phyloP scores from a whole-genome alignment of 805 yeast species.

The Candida glaebosa region DNA sequence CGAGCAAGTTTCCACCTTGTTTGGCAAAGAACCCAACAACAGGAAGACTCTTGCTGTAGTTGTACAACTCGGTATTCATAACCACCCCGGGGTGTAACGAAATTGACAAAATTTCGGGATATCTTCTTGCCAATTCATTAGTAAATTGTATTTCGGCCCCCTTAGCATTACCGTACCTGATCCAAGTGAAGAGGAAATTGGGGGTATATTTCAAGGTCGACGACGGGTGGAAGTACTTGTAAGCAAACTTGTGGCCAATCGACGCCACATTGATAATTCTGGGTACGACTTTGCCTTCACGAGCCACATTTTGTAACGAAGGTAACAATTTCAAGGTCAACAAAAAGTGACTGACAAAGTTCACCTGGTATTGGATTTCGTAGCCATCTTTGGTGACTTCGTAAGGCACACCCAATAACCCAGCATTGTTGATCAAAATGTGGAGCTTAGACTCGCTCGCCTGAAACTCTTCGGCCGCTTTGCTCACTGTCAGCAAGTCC shows the following conservation, averaged over 20 bases:
- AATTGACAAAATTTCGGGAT: slow-evolving; percentile 30
- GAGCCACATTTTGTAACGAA: slow-evolving; percentile 16
- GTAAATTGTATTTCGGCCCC: slow-evolving; percentile 29
- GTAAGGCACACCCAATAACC: slow-evolving; percentile 38
- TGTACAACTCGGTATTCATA: slow-evolving; percentile 30
- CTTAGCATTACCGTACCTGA: slow-evolving; percentile 36
- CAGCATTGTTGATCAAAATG: slow-evolving; percentile 38
- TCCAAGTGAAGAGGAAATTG: slow-evolving; percentile 22
- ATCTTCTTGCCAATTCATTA: slow-evolving; percentile 20
- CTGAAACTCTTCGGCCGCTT: slow-evolving; percentile 23
- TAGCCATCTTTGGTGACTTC: slow-evolving; percentile 32
- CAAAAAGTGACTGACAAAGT: slow-evolving; percentile 31
- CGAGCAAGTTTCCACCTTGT: slow-evolving; percentile 12
- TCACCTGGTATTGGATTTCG: slow-evolving; percentile 42
- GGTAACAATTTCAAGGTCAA: slow-evolving; percentile 30
- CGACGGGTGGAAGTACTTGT: slow-evolving; percentile 22
- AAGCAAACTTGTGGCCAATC: slow-evolving; percentile 27
- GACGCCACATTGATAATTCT: slow-evolving; percentile 31
- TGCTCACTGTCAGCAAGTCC: slow-evolving; percentile 25
- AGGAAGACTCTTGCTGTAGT: slow-evolving; percentile 24
- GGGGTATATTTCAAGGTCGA: slow-evolving; percentile 24
- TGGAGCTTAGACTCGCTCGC: slow-evolving; percentile 25
- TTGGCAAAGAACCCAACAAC: slow-evolving; percentile 19
- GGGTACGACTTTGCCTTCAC: slow-evolving; percentile 17
- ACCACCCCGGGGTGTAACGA: slow-evolving; percentile 40